Conservation (phyloP, 2,329 filamentous ascomycete genomes). For the Fusarium hainanense region DNA sequence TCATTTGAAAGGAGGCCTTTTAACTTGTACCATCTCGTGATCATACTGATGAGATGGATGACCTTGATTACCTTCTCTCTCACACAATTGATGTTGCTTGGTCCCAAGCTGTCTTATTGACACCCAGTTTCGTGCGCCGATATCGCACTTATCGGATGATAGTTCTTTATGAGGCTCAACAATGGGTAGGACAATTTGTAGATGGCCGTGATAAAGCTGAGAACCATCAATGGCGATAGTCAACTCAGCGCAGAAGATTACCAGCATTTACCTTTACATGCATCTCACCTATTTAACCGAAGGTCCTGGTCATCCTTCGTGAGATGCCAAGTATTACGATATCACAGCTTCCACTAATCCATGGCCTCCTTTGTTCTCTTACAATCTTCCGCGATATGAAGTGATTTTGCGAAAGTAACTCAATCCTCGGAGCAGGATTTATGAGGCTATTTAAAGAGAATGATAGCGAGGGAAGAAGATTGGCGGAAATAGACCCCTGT, state of each 20-base stretch:
- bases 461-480: neutral
- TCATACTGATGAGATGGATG: neutral
- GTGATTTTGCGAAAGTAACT: neutral
- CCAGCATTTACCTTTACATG: neutral
- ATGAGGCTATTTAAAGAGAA: slow-evolving; percentile 19
- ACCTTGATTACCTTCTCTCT: neutral
- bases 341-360: neutral
- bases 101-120: neutral
- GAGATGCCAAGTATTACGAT: neutral
- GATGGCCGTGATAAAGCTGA: neutral
- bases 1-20: neutral
- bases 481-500: slow-evolving; percentile 16
- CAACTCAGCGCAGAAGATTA: neutral
- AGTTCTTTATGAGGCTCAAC: neutral
- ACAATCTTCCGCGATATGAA: neutral
- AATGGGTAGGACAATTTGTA: neutral
- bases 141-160: neutral
- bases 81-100: neutral
- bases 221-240: no score
- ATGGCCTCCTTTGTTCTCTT: neutral
- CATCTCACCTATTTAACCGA: neutral
- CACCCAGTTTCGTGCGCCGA: neutral
- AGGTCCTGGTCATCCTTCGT: neutral
- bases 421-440: neutral
- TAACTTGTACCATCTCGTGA: neutral